Evolutionary conservation across 352 stramenopile genomes (phyloP), one percentile per base, ranked within the genome.

Genomic region (Phytophthora quininea): DNA sequence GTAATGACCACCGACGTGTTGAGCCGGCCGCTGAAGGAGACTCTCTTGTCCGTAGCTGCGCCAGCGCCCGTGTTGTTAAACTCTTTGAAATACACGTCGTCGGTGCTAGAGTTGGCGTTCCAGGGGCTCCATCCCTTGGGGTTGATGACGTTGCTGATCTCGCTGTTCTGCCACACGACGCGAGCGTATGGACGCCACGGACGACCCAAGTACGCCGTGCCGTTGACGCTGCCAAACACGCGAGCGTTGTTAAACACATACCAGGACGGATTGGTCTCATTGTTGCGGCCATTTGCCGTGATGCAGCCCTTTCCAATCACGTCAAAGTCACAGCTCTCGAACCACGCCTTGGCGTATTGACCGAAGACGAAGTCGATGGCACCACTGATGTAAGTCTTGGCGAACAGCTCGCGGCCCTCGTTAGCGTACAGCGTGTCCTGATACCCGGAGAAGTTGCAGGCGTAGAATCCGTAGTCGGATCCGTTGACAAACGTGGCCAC

Each of bases 231-330:
- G 11, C 62, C 62, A n/a, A 59, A 70, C 30, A 70, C 62, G 15
- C 33, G 40, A 6, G 62, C 49, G 27, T 65, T 65, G 42, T 70
- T 70, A 27, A 70, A 70, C 5, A 70, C 62, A 42, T 65, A 70
- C 35, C 58, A 52, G 32, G 62, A 70, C 31, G 62, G 62, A 15
- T 70, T 70, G 19, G 62, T 55, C 5, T 64, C 55, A 11, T 64
- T 56, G 10, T 33, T 60, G 12, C 62, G 62, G n/a, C 62, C 62
- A 32, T 70, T 50, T 5, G 62, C 62, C 2, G 62, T 65, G 40
- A 70, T 51, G 49, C 62, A 62, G 45, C 55, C 55, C 33, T 54
- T 62, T n/a, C 55, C 55, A 12, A 62, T 24, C 4, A 57, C 62
- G 19, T 64, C 62, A 43, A 69, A 48, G 29, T 69, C 62, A 27